A percentile compares a stretch with the other conserved stretches of the same genome.
Conservation (phyloP, 164 flowering plant species). For the Chloranthus sessilifolius region DNA sequence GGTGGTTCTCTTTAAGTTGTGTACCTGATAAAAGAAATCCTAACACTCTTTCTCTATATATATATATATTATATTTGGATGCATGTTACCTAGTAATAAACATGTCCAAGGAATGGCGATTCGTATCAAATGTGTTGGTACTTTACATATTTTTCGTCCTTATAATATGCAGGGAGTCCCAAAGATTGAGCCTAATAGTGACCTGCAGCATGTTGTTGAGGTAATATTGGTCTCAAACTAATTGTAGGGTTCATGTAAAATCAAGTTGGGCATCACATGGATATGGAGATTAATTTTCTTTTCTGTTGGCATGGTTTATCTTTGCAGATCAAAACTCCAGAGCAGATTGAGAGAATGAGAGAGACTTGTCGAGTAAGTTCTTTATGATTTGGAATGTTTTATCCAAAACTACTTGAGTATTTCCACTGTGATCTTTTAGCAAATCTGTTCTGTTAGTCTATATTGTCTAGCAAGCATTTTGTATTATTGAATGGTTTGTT, state of each 20-base stretch:
- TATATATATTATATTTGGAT: too few relatives aligned
- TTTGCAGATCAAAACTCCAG: slow-evolving; percentile 79
- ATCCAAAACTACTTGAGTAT: too few relatives aligned
- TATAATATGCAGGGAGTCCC: slow-evolving; percentile 63
- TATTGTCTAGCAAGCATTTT: too few relatives aligned
- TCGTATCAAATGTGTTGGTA: background rate
- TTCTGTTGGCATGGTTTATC: slow-evolving; percentile 10
- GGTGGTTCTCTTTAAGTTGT: too few relatives aligned
- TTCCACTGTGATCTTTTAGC: too few relatives aligned
- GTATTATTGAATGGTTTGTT: too few relatives aligned
- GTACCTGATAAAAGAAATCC: too few relatives aligned
- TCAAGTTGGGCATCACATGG: background rate
- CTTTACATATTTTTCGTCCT: background rate
- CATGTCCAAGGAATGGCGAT: background rate
- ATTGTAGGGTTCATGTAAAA: background rate
- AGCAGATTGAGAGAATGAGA: slow-evolving; percentile 80
- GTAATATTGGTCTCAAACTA: slow-evolving; percentile 27
- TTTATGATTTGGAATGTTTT: too few relatives aligned
- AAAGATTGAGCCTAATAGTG: slow-evolving; percentile 81
- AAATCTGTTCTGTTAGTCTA: too few relatives aligned
- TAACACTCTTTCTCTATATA: too few relatives aligned
- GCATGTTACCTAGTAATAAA: background rate
- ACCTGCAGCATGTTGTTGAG: slow-evolving; percentile 85
- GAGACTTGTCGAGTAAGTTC: slow-evolving; percentile 74
- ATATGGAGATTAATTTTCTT: background rate